Base-by-base conservation (phyloP, 768 basidiomycete genomes). In the Exsudoporus frostii region DNA sequence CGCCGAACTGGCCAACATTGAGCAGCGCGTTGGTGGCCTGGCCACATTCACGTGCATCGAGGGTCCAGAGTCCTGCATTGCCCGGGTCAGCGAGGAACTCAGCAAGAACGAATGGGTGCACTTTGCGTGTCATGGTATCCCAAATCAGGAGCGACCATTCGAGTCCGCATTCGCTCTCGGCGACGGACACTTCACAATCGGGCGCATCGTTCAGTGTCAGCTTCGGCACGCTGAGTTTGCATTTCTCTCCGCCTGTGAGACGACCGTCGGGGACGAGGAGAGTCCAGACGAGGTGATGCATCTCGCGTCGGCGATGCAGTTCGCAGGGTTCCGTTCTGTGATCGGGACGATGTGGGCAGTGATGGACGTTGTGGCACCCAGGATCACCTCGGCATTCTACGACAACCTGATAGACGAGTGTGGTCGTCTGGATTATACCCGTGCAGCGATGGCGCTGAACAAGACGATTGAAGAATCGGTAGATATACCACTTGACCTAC, bases 71-170 rank as follows among this genome's bases (percentile, higher is more conserved):
- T 45, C 50, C 13, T 34, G 25, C 7, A 40, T 34, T 2, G 29
- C 10, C 3, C 29, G 29, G 15, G 54, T 64, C 3, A n/a, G 50
- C 0, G 32, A 53, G 6, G 45, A 37, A 14, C 37, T 52, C 2
- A 4, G 43, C 8, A 39, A 36, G 30, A 27, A 17, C 20, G 20
- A 44, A 1, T 68, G 65, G 67, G 62, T 62, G 2, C 67, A 69
- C 32, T 48, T 68, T n/a, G 61, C 65, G 0, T 68, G 67, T 22
- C 67, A 69, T 30, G 67, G 61, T 8, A n/a, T 41, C 24, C 56
- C 51, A 13, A 38, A 55, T 8, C 14, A 4, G 4, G 19, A 2
- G 7, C 43, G 51, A 4, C 63, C 67, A 1, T 59, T 65, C 22
- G 45, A 66, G 15, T 61, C 60, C 0, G 39, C 33, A 1, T 61